Conservation (phyloP, 2,329 filamentous ascomycete genomes). For the Diaporthe capsici region DNA sequence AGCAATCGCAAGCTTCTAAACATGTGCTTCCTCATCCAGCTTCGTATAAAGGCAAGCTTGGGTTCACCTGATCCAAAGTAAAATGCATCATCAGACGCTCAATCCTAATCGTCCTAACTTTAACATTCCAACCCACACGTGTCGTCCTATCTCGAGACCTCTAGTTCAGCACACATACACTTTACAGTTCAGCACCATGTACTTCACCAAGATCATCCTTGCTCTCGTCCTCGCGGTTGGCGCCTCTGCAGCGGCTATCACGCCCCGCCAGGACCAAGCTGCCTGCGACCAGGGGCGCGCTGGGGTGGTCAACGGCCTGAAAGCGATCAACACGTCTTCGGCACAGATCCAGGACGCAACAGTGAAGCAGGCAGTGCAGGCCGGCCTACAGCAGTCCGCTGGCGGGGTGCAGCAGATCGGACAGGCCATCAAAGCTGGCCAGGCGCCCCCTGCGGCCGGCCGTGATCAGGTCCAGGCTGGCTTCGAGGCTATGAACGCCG, state of each 20-base stretch:
- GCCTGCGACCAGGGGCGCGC: conserved; percentile 5
- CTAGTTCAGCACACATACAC: conserved; percentile 2
- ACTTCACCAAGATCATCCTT: conserved; percentile 17
- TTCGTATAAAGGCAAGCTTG: conserved; percentile 1
- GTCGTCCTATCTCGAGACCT: not conserved
- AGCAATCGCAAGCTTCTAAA: not conserved
- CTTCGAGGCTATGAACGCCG: conserved; percentile 20
- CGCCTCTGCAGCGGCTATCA: conserved; percentile 3
- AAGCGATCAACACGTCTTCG: conserved; percentile 10
- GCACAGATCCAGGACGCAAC: conserved; percentile 13
- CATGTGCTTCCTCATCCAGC: not conserved
- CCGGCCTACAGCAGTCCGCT: conserved; percentile 10
- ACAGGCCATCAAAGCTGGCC: conserved; percentile 16
- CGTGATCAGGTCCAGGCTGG: conserved; percentile 22
- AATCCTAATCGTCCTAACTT: not conserved
- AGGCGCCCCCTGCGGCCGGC: conserved; percentile 10
- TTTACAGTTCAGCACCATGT: not conserved
- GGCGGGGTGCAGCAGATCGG: conserved; percentile 23
- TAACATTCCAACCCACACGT: not conserved
- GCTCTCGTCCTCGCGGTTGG: conserved; percentile 2
- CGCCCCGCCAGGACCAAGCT: conserved; percentile 1
- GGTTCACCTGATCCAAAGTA: not conserved
- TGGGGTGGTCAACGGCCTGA: not conserved
- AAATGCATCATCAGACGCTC: not conserved
- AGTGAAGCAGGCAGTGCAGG: conserved; percentile 19